Conservation (phyloP, 768 basidiomycete species). For the Podaxis sp. region DNA sequence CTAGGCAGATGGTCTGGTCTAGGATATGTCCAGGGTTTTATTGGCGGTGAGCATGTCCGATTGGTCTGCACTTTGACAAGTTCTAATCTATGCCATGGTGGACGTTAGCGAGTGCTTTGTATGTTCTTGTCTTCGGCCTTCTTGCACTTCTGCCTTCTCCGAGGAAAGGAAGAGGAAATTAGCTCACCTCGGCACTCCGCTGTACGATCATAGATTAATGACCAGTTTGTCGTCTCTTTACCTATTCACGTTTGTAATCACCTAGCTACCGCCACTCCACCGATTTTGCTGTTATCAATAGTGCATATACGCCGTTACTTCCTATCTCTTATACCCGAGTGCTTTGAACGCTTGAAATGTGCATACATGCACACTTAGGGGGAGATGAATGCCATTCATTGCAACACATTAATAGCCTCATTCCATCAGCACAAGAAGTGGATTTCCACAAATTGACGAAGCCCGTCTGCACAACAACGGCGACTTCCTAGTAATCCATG, state of each 20-base stretch:
- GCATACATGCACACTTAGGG: too few relatives aligned
- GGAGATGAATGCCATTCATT: too few relatives aligned
- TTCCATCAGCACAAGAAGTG: too few relatives aligned
- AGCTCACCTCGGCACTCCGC: neutral
- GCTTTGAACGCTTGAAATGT: too few relatives aligned
- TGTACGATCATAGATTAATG: neutral
- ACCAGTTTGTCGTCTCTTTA: neutral
- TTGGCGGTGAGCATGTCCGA: constrained; percentile 46
- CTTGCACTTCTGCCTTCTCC: constrained; percentile 71
- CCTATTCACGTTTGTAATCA: neutral
- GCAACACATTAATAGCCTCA: too few relatives aligned
- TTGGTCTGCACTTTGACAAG: neutral
- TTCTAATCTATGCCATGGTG: neutral
- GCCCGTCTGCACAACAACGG: too few relatives aligned
- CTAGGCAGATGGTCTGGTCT: constrained; percentile 65
- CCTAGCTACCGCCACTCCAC: neutral
- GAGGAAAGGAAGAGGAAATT: constrained; percentile 25
- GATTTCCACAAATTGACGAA: too few relatives aligned
- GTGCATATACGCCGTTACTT: neutral
- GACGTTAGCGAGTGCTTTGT: constrained; percentile 57
- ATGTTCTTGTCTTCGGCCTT: constrained; percentile 68
- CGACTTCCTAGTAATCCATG: too few relatives aligned
- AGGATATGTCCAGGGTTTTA: constrained; percentile 57
- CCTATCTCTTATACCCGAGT: too few relatives aligned
- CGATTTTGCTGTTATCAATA: neutral